phyloP scores from a whole-genome alignment of 2,329 filamentous ascomycete species.

The Parasarocladium wereldwijsianum region DNA sequence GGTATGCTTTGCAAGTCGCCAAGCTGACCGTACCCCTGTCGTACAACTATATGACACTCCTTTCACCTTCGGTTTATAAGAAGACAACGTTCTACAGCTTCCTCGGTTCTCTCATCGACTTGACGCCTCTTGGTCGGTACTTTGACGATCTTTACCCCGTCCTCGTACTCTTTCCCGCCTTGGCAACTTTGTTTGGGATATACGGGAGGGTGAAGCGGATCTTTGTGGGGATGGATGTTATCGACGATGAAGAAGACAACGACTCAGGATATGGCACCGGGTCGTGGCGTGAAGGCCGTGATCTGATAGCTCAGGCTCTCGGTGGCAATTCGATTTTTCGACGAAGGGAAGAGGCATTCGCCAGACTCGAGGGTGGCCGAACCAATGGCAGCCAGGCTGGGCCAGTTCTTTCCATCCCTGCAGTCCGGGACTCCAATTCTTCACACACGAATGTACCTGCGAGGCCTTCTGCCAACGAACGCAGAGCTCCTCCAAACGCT shows the following conservation, averaged over 20 bases:
- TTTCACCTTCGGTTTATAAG: slow-evolving; percentile 56
- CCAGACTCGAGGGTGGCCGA: slow-evolving; percentile 15
- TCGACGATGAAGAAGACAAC: slow-evolving; percentile 58
- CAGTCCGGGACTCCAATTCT: slow-evolving; percentile 18
- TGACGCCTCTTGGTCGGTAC: slow-evolving; percentile 67
- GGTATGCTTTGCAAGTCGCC: slow-evolving; percentile 88
- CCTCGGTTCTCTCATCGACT: slow-evolving; percentile 66
- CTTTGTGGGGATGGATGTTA: slow-evolving; percentile 60
- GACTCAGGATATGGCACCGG: slow-evolving; percentile 56
- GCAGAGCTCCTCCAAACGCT: slow-evolving; percentile 13
- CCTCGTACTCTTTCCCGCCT: slow-evolving; percentile 72
- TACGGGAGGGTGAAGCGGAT: slow-evolving; percentile 71
- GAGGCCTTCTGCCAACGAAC: slow-evolving; percentile 14
- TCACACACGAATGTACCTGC: slow-evolving; percentile 27
- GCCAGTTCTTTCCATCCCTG: slow-evolving; percentile 34
- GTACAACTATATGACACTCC: slow-evolving; percentile 93
- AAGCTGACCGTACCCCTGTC: slow-evolving; percentile 82
- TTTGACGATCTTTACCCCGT: slow-evolving; percentile 85
- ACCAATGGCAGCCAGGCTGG: slow-evolving; percentile 18
- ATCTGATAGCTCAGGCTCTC: slow-evolving; percentile 77
- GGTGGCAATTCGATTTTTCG: slow-evolving; percentile 45
- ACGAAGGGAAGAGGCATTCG: slow-evolving; percentile 28
- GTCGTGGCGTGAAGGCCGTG: slow-evolving; percentile 81
- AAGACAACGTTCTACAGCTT: slow-evolving; percentile 80
- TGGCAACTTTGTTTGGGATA: slow-evolving; percentile 74